Conservation (phyloP, 2,329 filamentous ascomycete species). For the Microsporum canis region DNA sequence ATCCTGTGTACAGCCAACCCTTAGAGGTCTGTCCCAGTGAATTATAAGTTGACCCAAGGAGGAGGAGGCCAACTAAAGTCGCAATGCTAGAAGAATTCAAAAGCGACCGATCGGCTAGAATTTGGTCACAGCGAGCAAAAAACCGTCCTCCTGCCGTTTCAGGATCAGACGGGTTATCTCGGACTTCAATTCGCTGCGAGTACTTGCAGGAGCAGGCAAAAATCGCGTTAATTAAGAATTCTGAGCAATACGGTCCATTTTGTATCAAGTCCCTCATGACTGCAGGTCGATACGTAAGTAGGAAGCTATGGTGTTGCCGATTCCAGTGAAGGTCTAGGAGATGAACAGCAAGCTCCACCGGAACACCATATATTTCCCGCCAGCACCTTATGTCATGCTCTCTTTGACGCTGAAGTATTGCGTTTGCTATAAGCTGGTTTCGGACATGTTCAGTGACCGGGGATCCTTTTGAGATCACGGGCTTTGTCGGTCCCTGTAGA, state of each 20-base stretch:
- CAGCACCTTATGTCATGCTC: conserved; percentile 14
- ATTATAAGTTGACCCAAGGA: conserved; percentile 20
- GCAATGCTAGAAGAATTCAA: conserved; percentile 28
- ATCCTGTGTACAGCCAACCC: conserved; percentile 33
- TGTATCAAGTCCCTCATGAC: conserved; percentile 29
- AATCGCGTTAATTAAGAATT: conserved; percentile 33
- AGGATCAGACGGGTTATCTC: conserved; percentile 25
- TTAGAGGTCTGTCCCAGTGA: conserved; percentile 19
- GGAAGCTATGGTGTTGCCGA: conserved; percentile 30
- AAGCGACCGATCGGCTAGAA: conserved; percentile 27
- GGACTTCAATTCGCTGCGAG: conserved; percentile 29
- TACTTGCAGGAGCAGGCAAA: conserved; percentile 33
- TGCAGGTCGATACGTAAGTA: conserved; percentile 31
- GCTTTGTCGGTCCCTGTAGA: conserved; percentile 13
- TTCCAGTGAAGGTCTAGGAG: conserved; percentile 33
- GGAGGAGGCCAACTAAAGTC: conserved; percentile 27
- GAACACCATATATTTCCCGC: conserved; percentile 15
- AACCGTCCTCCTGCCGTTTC: conserved; percentile 29
- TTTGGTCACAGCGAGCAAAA: conserved; percentile 29
- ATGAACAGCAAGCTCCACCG: conserved; percentile 26
- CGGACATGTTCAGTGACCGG: conserved; percentile 14
- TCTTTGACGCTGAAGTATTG: conserved; percentile 16
- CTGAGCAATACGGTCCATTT: conserved; percentile 28
- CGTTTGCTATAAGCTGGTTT: conserved; percentile 18
- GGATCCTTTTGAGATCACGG: conserved; percentile 8